phyloP scores from a whole-genome alignment of 768 basidiomycete genomes.

The Hebeloma cylindrosporum region DNA sequence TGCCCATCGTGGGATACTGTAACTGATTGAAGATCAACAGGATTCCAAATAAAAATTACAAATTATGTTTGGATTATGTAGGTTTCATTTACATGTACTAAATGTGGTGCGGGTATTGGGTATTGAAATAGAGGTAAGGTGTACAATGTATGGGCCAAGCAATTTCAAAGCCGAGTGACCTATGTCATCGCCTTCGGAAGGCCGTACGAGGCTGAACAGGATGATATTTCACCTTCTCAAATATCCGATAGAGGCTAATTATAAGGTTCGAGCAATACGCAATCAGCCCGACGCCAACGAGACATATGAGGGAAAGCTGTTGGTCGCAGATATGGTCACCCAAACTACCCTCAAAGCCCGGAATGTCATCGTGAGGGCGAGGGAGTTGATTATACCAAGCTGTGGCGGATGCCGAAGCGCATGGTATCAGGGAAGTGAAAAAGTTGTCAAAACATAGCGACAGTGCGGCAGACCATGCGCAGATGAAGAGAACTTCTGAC shows the following conservation, averaged over 20 bases:
- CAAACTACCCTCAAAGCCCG: constrained; percentile 41
- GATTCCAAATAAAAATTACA: neutral
- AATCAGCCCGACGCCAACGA: constrained; percentile 75
- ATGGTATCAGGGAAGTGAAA: constrained; percentile 83
- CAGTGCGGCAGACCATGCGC: constrained; percentile 89
- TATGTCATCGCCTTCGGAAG: constrained; percentile 16
- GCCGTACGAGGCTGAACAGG: constrained; percentile 28
- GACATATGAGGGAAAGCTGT: constrained; percentile 74
- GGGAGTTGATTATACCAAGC: constrained; percentile 76
- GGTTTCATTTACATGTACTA: too few species aligned
- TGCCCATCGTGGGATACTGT: too few species aligned
- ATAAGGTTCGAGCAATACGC: constrained; percentile 84
- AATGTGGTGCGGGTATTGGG: too few species aligned
- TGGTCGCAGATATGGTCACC: constrained; percentile 68
- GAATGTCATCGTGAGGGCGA: constrained; percentile 47
- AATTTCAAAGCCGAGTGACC: neutral
- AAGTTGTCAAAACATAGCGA: constrained; percentile 91
- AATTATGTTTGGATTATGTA: too few species aligned
- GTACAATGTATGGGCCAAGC: neutral
- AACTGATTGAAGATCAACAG: too few species aligned
- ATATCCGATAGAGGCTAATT: constrained; percentile 83
- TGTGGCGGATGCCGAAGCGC: constrained; percentile 55
- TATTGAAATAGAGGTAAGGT: too few species aligned
- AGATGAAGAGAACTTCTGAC: constrained; percentile 86
- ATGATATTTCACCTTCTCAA: constrained; percentile 85